Base-by-base conservation (phyloP, 2,329 filamentous ascomycete genomes). In the Dothidotthia symphoricarpi region DNA sequence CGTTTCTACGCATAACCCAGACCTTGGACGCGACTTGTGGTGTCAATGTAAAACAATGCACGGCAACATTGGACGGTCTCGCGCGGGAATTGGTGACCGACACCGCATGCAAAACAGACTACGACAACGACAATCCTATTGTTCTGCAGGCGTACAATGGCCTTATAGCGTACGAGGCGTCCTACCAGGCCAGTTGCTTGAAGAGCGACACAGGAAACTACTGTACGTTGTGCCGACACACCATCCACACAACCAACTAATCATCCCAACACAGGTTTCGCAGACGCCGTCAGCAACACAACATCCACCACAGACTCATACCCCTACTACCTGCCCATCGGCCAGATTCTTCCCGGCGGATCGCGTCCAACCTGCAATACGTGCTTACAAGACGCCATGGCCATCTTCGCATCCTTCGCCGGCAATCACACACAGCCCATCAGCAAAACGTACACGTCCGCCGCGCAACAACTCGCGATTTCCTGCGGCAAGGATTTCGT, bases 261-360 rank as follows among this genome's bases (percentile, higher is more conserved):
- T 9, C 9, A 6, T 9, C 19, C 19, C 19, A 22, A 22, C 27
- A 13, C 39, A 65, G 60, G 78, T 71, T 96, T 88, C 64, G 86
- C 86, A 50, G 84, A 87, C 53, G 88, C 91, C 33, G 81, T 90
- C 43, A 88, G 86, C 31, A 95, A 95, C 67, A 63, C 71, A 5
- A 78, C 80, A 15, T 83, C 79, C 7, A 74, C 85, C 11, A 79
- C 81, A 22, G 85, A 93, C 62, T 77, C 81, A 24, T 91, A 90
- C 59, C 76, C 93, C 24, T 98, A 96, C 70, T 91, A 85, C 57
- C 73, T 97, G 3, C 87, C 90, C 0, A 76, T 95, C 38, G 93
- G 93, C 42, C 76, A 82, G 27, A 67, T 74, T 1, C 70, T 96
- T 10, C 86, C 87, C 0, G 74, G 72, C 11, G 77, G 77, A 15